phyloP scores from a whole-genome alignment of 2,329 filamentous ascomycete genomes.

The Nothophoma quercina region DNA sequence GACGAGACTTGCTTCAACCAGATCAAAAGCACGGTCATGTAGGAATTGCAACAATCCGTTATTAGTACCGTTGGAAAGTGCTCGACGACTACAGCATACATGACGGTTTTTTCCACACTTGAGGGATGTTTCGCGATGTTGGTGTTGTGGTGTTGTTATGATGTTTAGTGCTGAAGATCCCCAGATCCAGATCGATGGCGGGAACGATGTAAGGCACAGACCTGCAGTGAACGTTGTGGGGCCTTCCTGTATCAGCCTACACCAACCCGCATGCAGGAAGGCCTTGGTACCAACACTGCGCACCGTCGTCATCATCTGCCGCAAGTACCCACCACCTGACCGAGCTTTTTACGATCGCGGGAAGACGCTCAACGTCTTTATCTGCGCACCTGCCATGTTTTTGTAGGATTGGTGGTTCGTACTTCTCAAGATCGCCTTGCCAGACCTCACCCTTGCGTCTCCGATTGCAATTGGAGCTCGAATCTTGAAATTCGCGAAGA shows the following conservation, averaged over 20 bases:
- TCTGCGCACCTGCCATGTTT: background rate
- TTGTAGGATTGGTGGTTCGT: background rate
- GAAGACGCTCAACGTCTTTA: constrained; percentile 7
- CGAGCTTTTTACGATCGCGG: constrained; percentile 8
- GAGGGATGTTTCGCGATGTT: background rate
- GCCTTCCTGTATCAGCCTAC: background rate
- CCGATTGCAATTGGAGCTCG: constrained; percentile 8
- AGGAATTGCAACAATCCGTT: background rate
- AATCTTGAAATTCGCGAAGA: constrained; percentile 2
- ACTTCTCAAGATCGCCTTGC: background rate
- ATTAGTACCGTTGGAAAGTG: too few species aligned
- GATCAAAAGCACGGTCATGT: constrained; percentile 12
- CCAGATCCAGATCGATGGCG: constrained; percentile 13
- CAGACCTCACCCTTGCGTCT: background rate
- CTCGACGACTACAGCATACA: too few species aligned
- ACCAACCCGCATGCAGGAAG: constrained; percentile 10
- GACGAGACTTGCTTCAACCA: constrained; percentile 11
- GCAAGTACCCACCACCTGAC: constrained; percentile 18
- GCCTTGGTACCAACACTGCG: constrained; percentile 5
- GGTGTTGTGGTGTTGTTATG: background rate
- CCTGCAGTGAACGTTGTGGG: constrained; percentile 1
- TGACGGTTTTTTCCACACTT: too few species aligned
- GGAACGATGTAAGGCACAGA: constrained; percentile 3
- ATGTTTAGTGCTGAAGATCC: background rate
- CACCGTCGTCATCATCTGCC: constrained; percentile 19